Base-by-base conservation (phyloP, 2,329 filamentous ascomycete genomes). In the Pseudofabraea citricarpa region DNA sequence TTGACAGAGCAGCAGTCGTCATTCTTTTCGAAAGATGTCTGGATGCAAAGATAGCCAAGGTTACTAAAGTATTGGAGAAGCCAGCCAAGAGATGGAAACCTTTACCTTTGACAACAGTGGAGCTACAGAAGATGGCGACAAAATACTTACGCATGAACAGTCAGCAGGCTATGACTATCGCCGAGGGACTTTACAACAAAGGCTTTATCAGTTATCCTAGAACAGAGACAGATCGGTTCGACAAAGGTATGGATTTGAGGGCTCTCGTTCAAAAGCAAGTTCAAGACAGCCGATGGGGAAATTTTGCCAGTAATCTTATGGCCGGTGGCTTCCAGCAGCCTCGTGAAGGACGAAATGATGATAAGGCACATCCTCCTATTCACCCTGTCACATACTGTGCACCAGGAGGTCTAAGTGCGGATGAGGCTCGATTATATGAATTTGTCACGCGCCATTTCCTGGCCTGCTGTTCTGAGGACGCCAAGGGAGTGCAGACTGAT, bases 191-290 rank as follows among this genome's bases (percentile, higher is more conserved):
- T 2, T 98, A 98, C 69, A 90, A 90, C 37, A 90, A 86, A 63
- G 93, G 93, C 0, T 97, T 90, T 67, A 95, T 98, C 65, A 96
- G 90, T 64, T 98, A 98, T 64, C 93, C 93, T 1, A 83, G 93
- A 65, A 98, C 93, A 0, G 93, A 98, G 64, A 98, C 93, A 0
- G 93, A 98, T 63, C 86, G 91, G 23, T 98, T 97, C 59, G 90
- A 96, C 58, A 81, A 80, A 56, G 91, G 78, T 4, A 96, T 97
- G 70, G 84, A 97, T 60, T 73, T 98, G 16, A 80, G 78, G 49
- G 77, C 75, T 18, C 70, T 98, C 7, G 77, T 96, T 15, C 80
- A 87, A 56, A 96, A 94, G 59, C 93, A 98, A 63, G 81, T 79
- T 1, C 81, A 82, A 46, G 87, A 90, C 58, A 68, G 70, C 32